A percentile compares a stretch with the other conserved stretches of the same genome.
These are phyloP conservation scores for Datura wrightii DNA, from an alignment of 257 asterid genomes.

Conservation along the genomic window DNA sequence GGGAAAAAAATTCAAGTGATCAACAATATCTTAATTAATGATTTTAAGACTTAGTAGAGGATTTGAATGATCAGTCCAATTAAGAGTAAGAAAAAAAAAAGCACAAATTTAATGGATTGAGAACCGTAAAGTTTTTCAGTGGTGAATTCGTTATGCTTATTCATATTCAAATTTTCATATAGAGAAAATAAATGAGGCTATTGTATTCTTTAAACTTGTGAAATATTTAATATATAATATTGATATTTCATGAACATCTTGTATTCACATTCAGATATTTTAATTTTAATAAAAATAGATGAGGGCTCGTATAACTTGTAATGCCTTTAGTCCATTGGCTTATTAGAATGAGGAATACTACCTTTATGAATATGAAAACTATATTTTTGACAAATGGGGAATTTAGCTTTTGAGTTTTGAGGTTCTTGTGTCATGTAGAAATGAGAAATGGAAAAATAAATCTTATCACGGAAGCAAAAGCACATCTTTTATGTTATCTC, in stretches of 20 bases:
- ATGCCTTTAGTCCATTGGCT: conserved; percentile 51
- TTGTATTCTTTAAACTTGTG: neutral
- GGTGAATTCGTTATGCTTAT: neutral
- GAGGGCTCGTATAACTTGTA: too few species aligned
- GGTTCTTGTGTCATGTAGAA: too few species aligned
- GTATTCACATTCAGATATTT: too few species aligned
- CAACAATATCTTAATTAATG: too few species aligned
- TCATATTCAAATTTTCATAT: too few species aligned
- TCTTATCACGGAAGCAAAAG: neutral
- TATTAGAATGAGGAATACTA: conserved; percentile 54
- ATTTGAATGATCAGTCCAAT: too few species aligned
- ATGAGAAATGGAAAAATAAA: neutral
- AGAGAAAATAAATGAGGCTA: too few species aligned
- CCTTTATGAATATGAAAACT: conserved; percentile 41
- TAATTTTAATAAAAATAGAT: too few species aligned
- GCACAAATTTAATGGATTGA: conserved; percentile 31
- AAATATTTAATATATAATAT: neutral
- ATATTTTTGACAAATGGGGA: conserved; percentile 73
- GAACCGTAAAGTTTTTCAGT: neutral
- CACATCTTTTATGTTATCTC: neutral
- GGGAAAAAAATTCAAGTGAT: too few species aligned
- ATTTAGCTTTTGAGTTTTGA: conserved; percentile 50
- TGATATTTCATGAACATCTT: neutral
- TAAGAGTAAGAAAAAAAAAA: too few species aligned
- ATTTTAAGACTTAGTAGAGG: too few species aligned